Base-by-base conservation (phyloP, 1,284 basidiomycete genomes). In the Heliocybe sulcata region DNA sequence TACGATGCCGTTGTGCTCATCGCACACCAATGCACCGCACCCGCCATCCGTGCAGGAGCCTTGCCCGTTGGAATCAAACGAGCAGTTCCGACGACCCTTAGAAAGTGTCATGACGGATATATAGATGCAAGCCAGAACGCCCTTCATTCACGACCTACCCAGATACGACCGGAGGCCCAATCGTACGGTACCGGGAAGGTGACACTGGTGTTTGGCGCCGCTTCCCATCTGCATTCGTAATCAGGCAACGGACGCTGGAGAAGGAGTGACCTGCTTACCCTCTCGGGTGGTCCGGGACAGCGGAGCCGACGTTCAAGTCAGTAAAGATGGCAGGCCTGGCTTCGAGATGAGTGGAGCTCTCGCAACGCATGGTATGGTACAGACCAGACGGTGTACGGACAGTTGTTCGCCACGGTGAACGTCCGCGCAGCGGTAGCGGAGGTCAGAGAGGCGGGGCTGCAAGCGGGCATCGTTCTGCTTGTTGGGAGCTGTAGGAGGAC, bases 81-180 rank as follows among this genome's bases (percentile, higher is more conserved):
- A 58, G 57, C 74, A 77, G 57, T 69, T 56, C 19, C 71, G 69
- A 14, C 72, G 73, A 48, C 63, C 69, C 72, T 67, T 62, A 2
- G 20, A 45, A 2, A n/a, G n/a, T n/a, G n/a, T n/a, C n/a, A n/a
- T n/a, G n/a, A n/a, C n/a, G n/a, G n/a, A n/a, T n/a, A n/a, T n/a
- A n/a, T n/a, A n/a, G n/a, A 51, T 55, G 31, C 33, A 51, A 19
- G 20, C 52, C 3, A 45, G 26, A 11, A 51, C 20, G 22, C 31
- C 31, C 20, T 27, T 45, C n/a, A 26, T 27, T 31, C 10, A n/a
- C 22, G 19, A 26, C 59, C 1, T 54, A 65, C 66, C 68, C 68
- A 70, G 55, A 70, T 68, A 45, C 67, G 65, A n/a, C 66, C 61
- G 9, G 61, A 58, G n/a, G 52, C 59, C 61, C 61, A 62, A 52